phyloP scores from a whole-genome alignment of 768 basidiomycete genomes.

The Pleurotus salmoneostramineus region DNA sequence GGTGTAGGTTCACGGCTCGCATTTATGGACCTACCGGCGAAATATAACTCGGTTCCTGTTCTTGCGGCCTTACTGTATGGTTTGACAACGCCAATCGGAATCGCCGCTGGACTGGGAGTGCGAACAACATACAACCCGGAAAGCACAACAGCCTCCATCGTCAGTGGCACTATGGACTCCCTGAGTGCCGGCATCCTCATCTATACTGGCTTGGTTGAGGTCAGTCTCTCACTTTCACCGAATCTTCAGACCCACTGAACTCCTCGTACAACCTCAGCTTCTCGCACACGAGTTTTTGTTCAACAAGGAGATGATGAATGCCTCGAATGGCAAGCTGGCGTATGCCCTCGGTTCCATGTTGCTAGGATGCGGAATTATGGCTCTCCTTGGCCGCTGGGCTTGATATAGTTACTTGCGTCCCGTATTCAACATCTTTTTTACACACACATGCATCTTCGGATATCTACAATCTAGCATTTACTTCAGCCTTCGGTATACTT shows the following conservation, averaged over 20 bases:
- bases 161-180: conserved; percentile 83
- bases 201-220: conserved; percentile 86
- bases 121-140: conserved; percentile 78
- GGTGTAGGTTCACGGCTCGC: conserved; percentile 91
- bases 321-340: conserved; percentile 55
- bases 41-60: conserved; percentile 55
- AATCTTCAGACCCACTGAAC: too few species aligned
- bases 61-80: conserved; percentile 64
- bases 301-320: conserved; percentile 80
- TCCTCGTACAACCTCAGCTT: conserved; percentile 36
- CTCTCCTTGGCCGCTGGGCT: conserved; percentile 87
- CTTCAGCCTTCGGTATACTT: background rate
- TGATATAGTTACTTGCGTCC: conserved; percentile 24
- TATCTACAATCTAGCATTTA: background rate
- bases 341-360: conserved; percentile 79
- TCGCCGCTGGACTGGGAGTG: conserved; percentile 79
- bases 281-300: conserved; percentile 95
- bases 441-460: background rate
- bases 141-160: conserved; percentile 71
- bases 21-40: conserved; percentile 54
- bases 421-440: background rate
- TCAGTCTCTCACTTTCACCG: conserved; percentile 19
- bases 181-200: conserved; percentile 85
- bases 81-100: conserved; percentile 81
- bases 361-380: conserved; percentile 86